Percentiles rank a stretch among this genome's conserved stretches.
phyloP scores from a whole-genome alignment of 2,329 filamentous ascomycete genomes.

The Juglanconis sp. region DNA sequence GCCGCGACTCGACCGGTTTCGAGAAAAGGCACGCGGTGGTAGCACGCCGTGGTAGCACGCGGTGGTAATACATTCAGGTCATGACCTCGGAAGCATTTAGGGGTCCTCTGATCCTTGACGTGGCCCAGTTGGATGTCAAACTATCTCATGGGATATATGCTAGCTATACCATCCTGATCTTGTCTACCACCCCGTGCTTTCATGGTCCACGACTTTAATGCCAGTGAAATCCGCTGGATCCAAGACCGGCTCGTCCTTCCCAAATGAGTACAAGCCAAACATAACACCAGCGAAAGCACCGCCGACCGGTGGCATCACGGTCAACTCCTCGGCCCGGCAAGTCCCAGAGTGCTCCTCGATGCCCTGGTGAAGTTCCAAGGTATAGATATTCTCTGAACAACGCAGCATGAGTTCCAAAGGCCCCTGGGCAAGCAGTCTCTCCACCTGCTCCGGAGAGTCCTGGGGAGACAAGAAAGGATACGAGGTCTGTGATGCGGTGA shows the following conservation, averaged over 20 bases:
- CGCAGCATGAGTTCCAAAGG: not conserved
- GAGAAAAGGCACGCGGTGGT: too few relatives aligned
- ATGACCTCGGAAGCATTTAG: too few relatives aligned
- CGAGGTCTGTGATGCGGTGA: constrained; percentile 1
- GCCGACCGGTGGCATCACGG: constrained; percentile 27
- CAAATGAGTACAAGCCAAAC: constrained; percentile 30
- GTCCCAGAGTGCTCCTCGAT: not conserved
- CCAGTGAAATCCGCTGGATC: constrained; percentile 29
- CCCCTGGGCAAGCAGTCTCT: not conserved
- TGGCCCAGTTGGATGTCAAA: too few relatives aligned
- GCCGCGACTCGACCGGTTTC: not conserved
- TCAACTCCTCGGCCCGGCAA: constrained; percentile 21
- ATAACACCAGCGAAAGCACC: constrained; percentile 30
- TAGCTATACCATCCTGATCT: too few relatives aligned
- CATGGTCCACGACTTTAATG: constrained; percentile 15
- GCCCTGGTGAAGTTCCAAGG: not conserved
- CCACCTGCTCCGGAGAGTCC: not conserved
- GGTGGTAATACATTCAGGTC: too few relatives aligned
- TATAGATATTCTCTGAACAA: constrained; percentile 5
- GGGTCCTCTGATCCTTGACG: too few relatives aligned
- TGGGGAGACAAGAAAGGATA: constrained; percentile 5
- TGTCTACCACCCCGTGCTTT: not conserved
- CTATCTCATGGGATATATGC: too few relatives aligned
- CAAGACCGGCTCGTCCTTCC: constrained; percentile 27
- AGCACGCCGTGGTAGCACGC: too few relatives aligned